These are phyloP conservation scores for Leccinum angustisporum DNA, from an alignment of 1,284 basidiomycete genomes.

Conservation along the genomic window DNA sequence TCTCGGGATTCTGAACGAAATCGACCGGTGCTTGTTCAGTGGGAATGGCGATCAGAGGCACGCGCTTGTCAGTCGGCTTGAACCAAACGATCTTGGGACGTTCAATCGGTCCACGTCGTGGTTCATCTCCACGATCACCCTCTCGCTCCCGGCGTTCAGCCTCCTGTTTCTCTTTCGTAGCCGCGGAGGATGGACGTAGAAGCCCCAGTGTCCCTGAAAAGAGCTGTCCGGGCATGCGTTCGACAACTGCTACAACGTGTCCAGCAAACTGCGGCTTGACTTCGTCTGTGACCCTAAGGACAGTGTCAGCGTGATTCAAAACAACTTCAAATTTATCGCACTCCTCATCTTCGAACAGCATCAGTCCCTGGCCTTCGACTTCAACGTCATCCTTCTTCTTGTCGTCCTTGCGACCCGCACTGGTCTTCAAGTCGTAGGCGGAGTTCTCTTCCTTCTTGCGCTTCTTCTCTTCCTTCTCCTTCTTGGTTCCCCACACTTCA, in stretches of 20 bases:
- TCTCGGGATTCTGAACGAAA: conserved; percentile 93
- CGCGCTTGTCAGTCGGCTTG: conserved; percentile 99
- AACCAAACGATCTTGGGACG: conserved; percentile 99
- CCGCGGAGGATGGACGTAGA: conserved; percentile 93
- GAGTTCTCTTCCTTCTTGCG: conserved; percentile 99
- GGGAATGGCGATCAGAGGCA: conserved; percentile 98
- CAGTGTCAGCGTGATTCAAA: conserved; percentile 10
- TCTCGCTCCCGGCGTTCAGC: conserved; percentile 96
- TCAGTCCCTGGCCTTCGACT: conserved; percentile 96
- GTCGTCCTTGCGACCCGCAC: conserved; percentile 85
- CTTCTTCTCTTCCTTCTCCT: conserved; percentile 99
- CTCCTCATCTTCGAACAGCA: conserved; percentile 97
- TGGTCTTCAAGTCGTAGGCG: conserved; percentile 80
- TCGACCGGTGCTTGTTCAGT: conserved; percentile 97
- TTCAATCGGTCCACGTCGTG: conserved; percentile 72
- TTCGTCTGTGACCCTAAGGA: conserved; percentile 86
- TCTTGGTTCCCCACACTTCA: conserved; percentile 99
- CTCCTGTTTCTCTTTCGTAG: conserved; percentile 99
- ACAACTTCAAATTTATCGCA: conserved; percentile 38
- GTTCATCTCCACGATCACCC: conserved; percentile 84
- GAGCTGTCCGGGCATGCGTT: conserved; percentile 97
- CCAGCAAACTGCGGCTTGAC: conserved; percentile 94
- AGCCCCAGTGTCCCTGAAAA: conserved; percentile 97
- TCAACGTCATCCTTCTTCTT: conserved; percentile 99
- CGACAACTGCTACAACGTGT: conserved; percentile 98